phyloP scores from a whole-genome alignment of 495 filamentous ascomycete species.

The Pseudomonodictys pantanalensis region DNA sequence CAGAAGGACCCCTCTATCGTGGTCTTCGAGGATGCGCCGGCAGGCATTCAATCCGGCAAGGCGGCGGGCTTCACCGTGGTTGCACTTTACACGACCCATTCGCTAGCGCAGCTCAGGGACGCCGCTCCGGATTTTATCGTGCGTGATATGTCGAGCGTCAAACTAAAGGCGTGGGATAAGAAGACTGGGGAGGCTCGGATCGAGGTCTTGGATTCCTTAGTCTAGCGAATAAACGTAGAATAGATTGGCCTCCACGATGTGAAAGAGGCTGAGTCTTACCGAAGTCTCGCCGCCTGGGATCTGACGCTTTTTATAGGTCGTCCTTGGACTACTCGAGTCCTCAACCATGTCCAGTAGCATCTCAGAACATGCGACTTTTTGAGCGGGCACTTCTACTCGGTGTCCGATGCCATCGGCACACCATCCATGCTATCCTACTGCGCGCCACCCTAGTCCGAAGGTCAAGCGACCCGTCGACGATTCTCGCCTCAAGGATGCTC shows the following conservation, averaged over 20 bases:
- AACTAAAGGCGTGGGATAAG: conserved; percentile 37
- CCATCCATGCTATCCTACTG: conserved; percentile 8
- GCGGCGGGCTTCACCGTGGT: conserved; percentile 85
- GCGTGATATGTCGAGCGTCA: conserved; percentile 69
- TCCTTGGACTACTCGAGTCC: background rate
- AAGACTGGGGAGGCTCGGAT: conserved; percentile 37
- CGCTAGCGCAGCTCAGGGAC: conserved; percentile 61
- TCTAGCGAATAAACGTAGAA: conserved; percentile 10
- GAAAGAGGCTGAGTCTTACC: conserved; percentile 3
- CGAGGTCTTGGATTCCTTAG: conserved; percentile 42
- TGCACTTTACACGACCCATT: conserved; percentile 83
- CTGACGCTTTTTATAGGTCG: conserved; percentile 27
- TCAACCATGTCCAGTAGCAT: background rate
- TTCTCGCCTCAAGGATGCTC: background rate
- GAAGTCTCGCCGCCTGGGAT: conserved; percentile 4
- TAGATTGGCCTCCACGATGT: background rate
- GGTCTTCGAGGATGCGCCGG: conserved; percentile 89
- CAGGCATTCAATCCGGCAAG: conserved; percentile 86
- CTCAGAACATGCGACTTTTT: background rate
- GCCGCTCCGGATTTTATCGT: conserved; percentile 89
- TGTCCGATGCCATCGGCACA: conserved; percentile 17
- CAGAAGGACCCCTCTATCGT: conserved; percentile 53
- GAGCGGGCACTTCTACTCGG: conserved; percentile 15
- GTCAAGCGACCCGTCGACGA: conserved; percentile 13
- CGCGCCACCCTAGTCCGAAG: conserved; percentile 1